Base-by-base conservation (phyloP, 2,329 filamentous ascomycete species). In the Penicillium sp. region DNA sequence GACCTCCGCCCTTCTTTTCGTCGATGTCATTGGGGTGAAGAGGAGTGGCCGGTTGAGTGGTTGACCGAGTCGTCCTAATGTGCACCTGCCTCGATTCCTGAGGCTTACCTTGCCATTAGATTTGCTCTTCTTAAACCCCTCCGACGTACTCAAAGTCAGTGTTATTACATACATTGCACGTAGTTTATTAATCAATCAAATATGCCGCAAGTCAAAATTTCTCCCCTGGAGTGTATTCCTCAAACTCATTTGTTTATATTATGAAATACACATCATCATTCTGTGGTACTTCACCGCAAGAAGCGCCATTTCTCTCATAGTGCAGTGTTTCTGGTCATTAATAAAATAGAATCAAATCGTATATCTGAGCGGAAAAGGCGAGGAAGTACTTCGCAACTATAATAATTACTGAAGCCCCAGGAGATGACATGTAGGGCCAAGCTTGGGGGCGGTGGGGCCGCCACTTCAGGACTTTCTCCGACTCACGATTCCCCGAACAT, bases 11-110 rank as follows among this genome's bases (percentile, higher is more conserved):
- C n/a, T 33, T 16, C 16, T 13, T 15, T 5, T 36, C 49, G 68
- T 68, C 4, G 42, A 18, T n/a, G 16, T 18, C 53, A 57, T 60
- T 9, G 13, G 36, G 23, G 15, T 45, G 41, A n/a, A 26, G 23
- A 8, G 41, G 13, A 16, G 36, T 26, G 24, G 24, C 24, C 2
- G 16, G 5, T 10, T 39, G 9, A 21, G 2, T 21, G 4, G 18
- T 23, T 38, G 16, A 9, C 16, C 16, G 18, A 39, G 36, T 10
- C 21, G 36, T 39, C 36, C 5, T 28, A 23, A 43, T 18, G 15
- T 2, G n/a, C 41, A 42, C 13, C 21, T 43, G 41, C 26, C 23
- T n/a, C 23, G 13, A 23, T 3, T 43, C 26, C 13, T n/a, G 36
- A 39, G 36, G 36, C 9, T 16, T 21, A 21, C 36, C 18, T 4